Evolutionary conservation across 306 rosid species (phyloP).

Genomic region (Bauhinia variegata): DNA sequence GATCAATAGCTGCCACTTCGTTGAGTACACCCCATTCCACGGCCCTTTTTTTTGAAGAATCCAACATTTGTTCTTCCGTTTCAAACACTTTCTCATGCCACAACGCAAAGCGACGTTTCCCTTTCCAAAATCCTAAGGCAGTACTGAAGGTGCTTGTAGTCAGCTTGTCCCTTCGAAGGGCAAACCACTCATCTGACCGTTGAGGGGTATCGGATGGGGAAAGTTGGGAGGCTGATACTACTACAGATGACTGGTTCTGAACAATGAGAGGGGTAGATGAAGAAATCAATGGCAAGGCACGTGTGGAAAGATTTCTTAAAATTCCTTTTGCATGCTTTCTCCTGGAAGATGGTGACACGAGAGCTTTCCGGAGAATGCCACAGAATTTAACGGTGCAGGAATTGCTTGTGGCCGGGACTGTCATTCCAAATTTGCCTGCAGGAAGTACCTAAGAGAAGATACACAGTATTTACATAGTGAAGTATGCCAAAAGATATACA

Average conservation of each 20-base stretch:
- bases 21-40: slow-evolving; percentile 94
- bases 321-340: slow-evolving; percentile 31
- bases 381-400: slow-evolving; percentile 46
- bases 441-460: slow-evolving; percentile 42
- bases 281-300: slow-evolving; percentile 32
- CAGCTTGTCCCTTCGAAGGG: slow-evolving; percentile 86
- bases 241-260: slow-evolving; percentile 46
- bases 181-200: slow-evolving; percentile 94
- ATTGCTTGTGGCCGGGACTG: slow-evolving; percentile 51
- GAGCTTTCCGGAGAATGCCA: slow-evolving; percentile 39
- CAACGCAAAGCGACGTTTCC: slow-evolving; percentile 72
- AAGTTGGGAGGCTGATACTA: slow-evolving; percentile 49
- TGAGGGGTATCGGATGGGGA: slow-evolving; percentile 64
- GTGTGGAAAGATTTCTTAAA: slow-evolving; percentile 46
- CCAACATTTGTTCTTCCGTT: slow-evolving; percentile 43
- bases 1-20: slow-evolving; percentile 73
- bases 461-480: slow-evolving; percentile 33
- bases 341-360: slow-evolving; percentile 36
- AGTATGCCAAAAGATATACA: slow-evolving; percentile 5
- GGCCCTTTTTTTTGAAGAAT: slow-evolving; percentile 55
- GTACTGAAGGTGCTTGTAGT: slow-evolving; percentile 96
- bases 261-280: slow-evolving; percentile 32
- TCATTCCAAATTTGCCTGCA: slow-evolving; percentile 32
- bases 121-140: slow-evolving; percentile 93
- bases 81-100: slow-evolving; percentile 86